These are phyloP conservation scores for Phytophthora vignae DNA, from an alignment of 352 stramenopile genomes.

Conservation along the genomic window DNA sequence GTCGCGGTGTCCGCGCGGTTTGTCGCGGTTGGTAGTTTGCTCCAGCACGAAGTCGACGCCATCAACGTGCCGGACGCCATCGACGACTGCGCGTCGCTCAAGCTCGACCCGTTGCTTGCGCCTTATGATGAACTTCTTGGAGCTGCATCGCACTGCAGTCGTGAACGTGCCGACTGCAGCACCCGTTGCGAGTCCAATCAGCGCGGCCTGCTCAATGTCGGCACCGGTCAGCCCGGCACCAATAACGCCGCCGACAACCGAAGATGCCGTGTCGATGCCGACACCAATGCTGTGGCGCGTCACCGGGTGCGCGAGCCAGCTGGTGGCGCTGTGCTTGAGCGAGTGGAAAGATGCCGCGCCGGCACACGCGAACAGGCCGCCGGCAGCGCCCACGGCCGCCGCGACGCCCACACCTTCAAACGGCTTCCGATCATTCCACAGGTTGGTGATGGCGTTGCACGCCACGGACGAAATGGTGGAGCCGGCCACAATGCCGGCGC, in stretches of 20 bases:
- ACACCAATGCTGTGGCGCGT: neutral
- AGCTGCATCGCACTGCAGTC: neutral
- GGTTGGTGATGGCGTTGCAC: neutral
- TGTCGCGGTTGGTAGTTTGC: neutral
- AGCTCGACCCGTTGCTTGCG: neutral
- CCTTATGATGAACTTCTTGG: neutral
- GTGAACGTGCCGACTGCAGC: neutral
- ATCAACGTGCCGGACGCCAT: neutral
- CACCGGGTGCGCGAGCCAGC: neutral
- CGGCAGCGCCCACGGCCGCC: neutral
- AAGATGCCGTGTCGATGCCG: neutral
- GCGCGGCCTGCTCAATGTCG: neutral
- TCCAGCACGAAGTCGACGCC: neutral
- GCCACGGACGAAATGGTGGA: neutral
- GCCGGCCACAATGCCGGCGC: neutral
- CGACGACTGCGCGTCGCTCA: neutral
- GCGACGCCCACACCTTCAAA: neutral
- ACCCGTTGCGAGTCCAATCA: neutral
- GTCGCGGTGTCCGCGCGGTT: neutral
- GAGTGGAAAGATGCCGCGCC: neutral
- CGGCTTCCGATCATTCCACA: neutral
- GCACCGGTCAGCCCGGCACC: neutral
- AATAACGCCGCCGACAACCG: too few relatives aligned
- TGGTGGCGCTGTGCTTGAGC: neutral
- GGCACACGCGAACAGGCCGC: neutral